Percentiles rank a stretch among this genome's conserved stretches.
These are phyloP conservation scores for Penicillium concentricum DNA, from an alignment of 2,329 filamentous ascomycete genomes.

Conservation along the genomic window DNA sequence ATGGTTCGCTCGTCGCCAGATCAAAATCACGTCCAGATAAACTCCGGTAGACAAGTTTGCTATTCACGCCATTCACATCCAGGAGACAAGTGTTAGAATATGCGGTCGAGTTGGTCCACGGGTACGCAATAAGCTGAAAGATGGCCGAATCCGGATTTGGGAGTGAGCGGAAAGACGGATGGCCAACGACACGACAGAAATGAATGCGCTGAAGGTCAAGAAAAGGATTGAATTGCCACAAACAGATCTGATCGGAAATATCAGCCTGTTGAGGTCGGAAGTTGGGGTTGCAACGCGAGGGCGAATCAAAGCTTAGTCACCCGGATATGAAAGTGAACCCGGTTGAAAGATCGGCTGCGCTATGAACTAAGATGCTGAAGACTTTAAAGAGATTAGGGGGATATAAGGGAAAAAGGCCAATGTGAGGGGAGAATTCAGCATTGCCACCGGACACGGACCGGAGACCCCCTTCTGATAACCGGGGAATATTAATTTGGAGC, in stretches of 20 bases:
- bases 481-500: not conserved
- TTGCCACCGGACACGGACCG: slow-evolving; percentile 8
- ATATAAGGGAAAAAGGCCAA: not conserved
- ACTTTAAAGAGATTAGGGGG: not conserved
- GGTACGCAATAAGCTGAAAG: slow-evolving; percentile 9
- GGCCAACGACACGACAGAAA: slow-evolving; percentile 11
- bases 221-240: slow-evolving; percentile 11
- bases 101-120: slow-evolving; percentile 16
- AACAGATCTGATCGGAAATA: slow-evolving; percentile 7
- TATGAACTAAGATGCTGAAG: not conserved
- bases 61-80: slow-evolving; percentile 20
- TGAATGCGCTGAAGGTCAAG: slow-evolving; percentile 15
- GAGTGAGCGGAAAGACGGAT: not conserved
- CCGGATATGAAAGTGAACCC: not conserved
- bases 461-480: not conserved
- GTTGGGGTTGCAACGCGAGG: not conserved
- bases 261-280: slow-evolving; percentile 4
- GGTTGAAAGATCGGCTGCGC: slow-evolving; percentile 7
- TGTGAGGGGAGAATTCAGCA: slow-evolving; percentile 1
- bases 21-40: slow-evolving; percentile 18
- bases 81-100: slow-evolving; percentile 9
- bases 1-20: not conserved
- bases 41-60: slow-evolving; percentile 11
- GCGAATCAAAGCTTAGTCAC: slow-evolving; percentile 6
- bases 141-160: not conserved